These are phyloP conservation scores for Naganishia friedmannii DNA, from an alignment of 768 basidiomycete species.

Conservation along the genomic window DNA sequence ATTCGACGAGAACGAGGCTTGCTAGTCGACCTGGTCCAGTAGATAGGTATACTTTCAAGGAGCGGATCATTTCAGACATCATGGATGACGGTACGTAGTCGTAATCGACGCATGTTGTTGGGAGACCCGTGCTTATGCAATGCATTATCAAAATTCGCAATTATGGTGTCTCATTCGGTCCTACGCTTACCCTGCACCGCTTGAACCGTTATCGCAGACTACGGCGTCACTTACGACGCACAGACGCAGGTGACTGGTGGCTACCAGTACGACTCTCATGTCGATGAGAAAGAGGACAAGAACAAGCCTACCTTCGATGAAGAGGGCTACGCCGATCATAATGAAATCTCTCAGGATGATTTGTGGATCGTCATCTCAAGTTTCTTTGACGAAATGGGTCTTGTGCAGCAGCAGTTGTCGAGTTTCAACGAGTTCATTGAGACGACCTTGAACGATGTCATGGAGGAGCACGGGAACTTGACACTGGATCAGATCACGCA, in stretches of 20 bases:
- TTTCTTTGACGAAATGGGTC: conserved; percentile 95
- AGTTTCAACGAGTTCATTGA: conserved; percentile 99
- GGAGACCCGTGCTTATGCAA: not conserved
- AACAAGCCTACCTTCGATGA: conserved; percentile 22
- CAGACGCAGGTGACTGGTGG: not conserved
- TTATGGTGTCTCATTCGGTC: not conserved
- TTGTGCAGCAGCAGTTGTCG: conserved; percentile 95
- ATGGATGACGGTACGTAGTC: conserved; percentile 7
- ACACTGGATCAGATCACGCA: conserved; percentile 95
- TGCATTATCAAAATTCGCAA: not conserved
- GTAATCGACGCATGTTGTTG: not conserved
- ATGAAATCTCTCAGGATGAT: conserved; percentile 42
- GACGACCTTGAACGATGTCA: conserved; percentile 98
- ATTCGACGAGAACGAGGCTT: not conserved
- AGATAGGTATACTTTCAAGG: not conserved
- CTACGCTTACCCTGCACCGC: not conserved
- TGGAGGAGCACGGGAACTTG: conserved; percentile 92
- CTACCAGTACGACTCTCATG: not conserved
- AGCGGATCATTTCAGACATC: not conserved
- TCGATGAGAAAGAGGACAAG: conserved; percentile 13
- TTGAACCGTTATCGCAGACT: conserved; percentile 10
- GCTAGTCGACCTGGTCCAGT: not conserved
- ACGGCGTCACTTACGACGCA: conserved; percentile 20
- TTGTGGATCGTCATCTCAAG: conserved; percentile 74
- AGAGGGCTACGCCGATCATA: conserved; percentile 1